Base-by-base conservation (phyloP, 164 flowering plant species). In the Berberis vulgaris region DNA sequence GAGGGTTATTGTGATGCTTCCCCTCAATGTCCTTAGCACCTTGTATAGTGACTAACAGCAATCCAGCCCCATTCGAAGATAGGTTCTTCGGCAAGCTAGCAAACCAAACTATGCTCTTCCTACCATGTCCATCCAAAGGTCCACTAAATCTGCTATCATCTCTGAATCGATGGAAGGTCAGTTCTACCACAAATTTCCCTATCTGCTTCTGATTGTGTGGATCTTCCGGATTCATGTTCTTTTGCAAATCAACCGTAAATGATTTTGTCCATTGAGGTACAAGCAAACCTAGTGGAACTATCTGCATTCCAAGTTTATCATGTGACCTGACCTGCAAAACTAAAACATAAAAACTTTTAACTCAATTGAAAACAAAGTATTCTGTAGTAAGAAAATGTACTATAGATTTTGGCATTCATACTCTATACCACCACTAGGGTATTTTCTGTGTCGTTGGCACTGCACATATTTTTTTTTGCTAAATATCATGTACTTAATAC, bases 261-360 rank as follows among this genome's bases (percentile, higher is more conserved):
- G 63, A 73, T 70, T 79, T 79, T 2, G 73, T 69, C 71, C 80
- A 85, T 53, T 76, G 49, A n/a, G 96, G 86, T 0, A 62, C 64
- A 8, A 91, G 86, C 54, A n/a, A 7, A 38, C 62, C 79, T 70
- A 89, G 69, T 39, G 92, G 88, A 66, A 86, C 72, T 5, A 78
- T 70, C 69, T 89, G 86, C 95, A 87, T 82, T 50, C 98, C 98
- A 74, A 91, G 53, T 71, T 74, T 82, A 77, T 86, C 96, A 74
- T 89, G 91, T 42, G 65, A 43, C 7, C 95, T 91, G 9, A 86
- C 79, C 91, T 86, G 75, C 63, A 54, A 60, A 53, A 4, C 11
- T 46, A 60, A n/a, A 45, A 41, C 12, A n/a, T 10, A 43, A 41
- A 56, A 47, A 49, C 10, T 42, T 1, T 13, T n/a, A 59, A 50